Conservation (phyloP, 768 basidiomycete species). For the Leccinum sublutescens region DNA sequence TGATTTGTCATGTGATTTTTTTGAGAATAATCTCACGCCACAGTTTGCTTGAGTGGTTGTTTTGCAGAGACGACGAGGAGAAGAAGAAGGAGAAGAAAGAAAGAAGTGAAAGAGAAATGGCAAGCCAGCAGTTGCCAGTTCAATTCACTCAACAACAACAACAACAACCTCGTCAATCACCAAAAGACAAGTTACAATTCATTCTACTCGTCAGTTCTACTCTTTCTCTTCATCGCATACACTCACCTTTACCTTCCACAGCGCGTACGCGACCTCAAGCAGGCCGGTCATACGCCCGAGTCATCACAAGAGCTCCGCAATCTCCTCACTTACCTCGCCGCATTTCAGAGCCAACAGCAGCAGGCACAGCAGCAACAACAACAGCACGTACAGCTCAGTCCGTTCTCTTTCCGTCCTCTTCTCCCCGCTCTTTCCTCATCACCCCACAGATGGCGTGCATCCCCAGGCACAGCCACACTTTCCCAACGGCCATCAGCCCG, state of each 20-base stretch:
- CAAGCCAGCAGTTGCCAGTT: slow-evolving; percentile 25
- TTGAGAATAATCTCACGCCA: slow-evolving; percentile 24
- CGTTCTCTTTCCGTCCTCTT: slow-evolving; percentile 8
- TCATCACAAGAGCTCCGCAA: slow-evolving; percentile 42
- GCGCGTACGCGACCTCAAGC: slow-evolving; percentile 43
- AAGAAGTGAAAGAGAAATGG: slow-evolving; percentile 10
- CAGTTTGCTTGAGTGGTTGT: slow-evolving; percentile 6
- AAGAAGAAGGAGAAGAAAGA: background rate
- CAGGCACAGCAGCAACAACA: slow-evolving; percentile 28
- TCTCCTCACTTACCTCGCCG: slow-evolving; percentile 39
- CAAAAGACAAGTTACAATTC: slow-evolving; percentile 28
- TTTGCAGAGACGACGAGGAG: slow-evolving; percentile 19
- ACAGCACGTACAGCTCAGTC: slow-evolving; percentile 34
- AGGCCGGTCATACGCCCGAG: slow-evolving; percentile 46
- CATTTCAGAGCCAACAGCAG: slow-evolving; percentile 28
- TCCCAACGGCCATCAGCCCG: slow-evolving; percentile 46
- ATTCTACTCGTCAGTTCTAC: slow-evolving; percentile 12
- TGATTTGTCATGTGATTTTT: slow-evolving; percentile 18
- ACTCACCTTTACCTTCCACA: slow-evolving; percentile 22
- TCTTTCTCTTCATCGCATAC: too few relatives aligned
- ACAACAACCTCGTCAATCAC: slow-evolving; percentile 15
- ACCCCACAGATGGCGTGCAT: slow-evolving; percentile 27
- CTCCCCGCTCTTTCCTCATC: slow-evolving; percentile 18
- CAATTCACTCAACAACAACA: slow-evolving; percentile 23
- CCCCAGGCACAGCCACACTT: slow-evolving; percentile 33